A percentile compares a stretch with the other conserved stretches of the same genome.
Conservation (phyloP, 345 rosid species). For the Salix arbutifolia region DNA sequence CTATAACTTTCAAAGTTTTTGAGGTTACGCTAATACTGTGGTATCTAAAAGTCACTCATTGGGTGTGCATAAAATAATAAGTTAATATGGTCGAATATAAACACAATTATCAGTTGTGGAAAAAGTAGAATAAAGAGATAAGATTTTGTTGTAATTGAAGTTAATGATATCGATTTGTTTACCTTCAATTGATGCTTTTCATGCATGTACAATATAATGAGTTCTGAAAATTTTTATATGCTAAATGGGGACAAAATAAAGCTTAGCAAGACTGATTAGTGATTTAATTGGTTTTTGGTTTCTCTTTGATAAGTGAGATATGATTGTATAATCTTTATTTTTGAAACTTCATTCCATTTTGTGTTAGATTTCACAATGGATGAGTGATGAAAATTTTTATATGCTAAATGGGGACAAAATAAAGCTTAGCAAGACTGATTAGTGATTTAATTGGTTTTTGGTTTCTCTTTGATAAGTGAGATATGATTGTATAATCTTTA, state of each 20-base stretch:
- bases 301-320: neutral
- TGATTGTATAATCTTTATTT: neutral
- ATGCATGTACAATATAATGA: no score
- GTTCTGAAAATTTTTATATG: no score
- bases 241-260: neutral
- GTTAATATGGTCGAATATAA: no score
- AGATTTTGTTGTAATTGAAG: no score
- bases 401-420: neutral
- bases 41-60: no score
- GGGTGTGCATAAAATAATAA: no score
- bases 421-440: neutral
- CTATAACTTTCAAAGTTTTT: no score
- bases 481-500: neutral
- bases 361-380: conserved; percentile 48
- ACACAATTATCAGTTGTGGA: no score
- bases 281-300: neutral
- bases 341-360: neutral
- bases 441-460: neutral
- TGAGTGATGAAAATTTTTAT: neutral
- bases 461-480: neutral
- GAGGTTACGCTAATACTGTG: no score
- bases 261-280: neutral
- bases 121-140: no score
- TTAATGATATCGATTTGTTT: no score
- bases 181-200: no score